These are phyloP conservation scores for Tephrocybe sp. DNA, from an alignment of 768 basidiomycete species.

Conservation along the genomic window DNA sequence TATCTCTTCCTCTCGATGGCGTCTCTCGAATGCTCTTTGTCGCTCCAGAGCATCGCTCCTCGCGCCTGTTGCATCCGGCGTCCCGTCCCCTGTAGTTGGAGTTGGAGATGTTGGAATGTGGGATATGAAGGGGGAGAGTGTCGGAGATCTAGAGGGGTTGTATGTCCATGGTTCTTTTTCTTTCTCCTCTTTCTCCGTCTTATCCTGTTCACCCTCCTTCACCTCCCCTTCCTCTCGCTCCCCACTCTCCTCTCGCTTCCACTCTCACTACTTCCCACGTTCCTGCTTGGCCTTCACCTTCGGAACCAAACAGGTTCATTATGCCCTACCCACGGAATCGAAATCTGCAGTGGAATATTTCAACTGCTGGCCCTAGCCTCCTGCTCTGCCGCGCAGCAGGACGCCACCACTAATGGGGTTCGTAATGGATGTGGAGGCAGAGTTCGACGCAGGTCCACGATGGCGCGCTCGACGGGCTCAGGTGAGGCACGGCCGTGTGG, in stretches of 20 bases:
- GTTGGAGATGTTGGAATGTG: no score
- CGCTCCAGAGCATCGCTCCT: constrained; percentile 36
- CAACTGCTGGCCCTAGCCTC: constrained; percentile 31
- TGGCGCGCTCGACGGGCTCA: constrained; percentile 61
- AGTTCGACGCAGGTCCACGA: constrained; percentile 52
- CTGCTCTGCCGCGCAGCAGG: background rate
- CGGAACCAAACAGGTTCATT: constrained; percentile 63
- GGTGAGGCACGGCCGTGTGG: constrained; percentile 72
- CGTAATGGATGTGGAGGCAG: no score
- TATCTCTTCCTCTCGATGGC: constrained; percentile 20
- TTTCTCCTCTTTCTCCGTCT: constrained; percentile 34
- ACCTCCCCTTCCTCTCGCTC: constrained; percentile 24
- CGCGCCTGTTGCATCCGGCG: constrained; percentile 66
- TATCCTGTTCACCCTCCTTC: constrained; percentile 27
- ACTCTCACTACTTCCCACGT: no score
- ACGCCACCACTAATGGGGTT: constrained; percentile 27
- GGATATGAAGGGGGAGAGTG: no score
- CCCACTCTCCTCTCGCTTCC: no score
- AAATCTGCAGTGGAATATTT: constrained; percentile 80
- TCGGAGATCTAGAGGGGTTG: constrained; percentile 65
- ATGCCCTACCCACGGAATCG: constrained; percentile 76
- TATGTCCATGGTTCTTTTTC: constrained; percentile 51
- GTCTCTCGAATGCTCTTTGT: constrained; percentile 27
- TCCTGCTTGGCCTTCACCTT: no score
- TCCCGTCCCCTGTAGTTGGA: no score